Percentiles rank a stretch among this genome's conserved stretches.
Evolutionary conservation across 495 filamentous ascomycete species (phyloP).

Genomic region (Staphylotrichum longicolle): DNA sequence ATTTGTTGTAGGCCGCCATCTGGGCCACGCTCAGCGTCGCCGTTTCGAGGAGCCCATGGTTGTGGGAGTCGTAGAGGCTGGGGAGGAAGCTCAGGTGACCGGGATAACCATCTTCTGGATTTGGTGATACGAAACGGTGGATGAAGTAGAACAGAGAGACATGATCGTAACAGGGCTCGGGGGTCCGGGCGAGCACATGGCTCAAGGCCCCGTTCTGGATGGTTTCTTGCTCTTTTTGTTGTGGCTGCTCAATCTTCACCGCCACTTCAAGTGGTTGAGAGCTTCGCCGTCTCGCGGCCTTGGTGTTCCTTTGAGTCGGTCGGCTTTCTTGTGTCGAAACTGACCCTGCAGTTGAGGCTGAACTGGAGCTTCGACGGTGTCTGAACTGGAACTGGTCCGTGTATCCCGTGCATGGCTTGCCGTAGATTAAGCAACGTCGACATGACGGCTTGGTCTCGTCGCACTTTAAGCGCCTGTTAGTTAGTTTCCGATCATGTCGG

Average conservation of each 20-base stretch:
- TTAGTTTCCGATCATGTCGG: not conserved
- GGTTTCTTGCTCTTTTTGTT: not conserved
- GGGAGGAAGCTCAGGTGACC: constrained; percentile 30
- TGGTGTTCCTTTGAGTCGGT: not conserved
- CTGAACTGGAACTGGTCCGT: constrained; percentile 32
- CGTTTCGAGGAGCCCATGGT: constrained; percentile 23
- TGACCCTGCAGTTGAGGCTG: not conserved
- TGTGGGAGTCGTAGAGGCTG: constrained; percentile 21
- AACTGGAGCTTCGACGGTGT: constrained; percentile 17
- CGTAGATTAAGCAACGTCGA: constrained; percentile 28
- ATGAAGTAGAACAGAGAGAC: constrained; percentile 32
- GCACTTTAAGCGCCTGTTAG: constrained; percentile 18
- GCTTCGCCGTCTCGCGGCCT: constrained; percentile 3
- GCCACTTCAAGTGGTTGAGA: not conserved
- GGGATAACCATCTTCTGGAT: constrained; percentile 24
- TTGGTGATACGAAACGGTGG: constrained; percentile 26
- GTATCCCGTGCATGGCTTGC: constrained; percentile 29
- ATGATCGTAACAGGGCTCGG: constrained; percentile 22
- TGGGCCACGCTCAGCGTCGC: constrained; percentile 26
- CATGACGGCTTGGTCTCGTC: constrained; percentile 28
- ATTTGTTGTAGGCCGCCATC: constrained; percentile 32
- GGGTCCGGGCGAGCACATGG: constrained; percentile 1
- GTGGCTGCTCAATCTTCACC: not conserved
- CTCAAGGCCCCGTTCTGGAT: not conserved
- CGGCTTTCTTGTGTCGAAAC: constrained; percentile 8